Conservation (phyloP, 441 rosid species). For the Jatropha multifida region DNA sequence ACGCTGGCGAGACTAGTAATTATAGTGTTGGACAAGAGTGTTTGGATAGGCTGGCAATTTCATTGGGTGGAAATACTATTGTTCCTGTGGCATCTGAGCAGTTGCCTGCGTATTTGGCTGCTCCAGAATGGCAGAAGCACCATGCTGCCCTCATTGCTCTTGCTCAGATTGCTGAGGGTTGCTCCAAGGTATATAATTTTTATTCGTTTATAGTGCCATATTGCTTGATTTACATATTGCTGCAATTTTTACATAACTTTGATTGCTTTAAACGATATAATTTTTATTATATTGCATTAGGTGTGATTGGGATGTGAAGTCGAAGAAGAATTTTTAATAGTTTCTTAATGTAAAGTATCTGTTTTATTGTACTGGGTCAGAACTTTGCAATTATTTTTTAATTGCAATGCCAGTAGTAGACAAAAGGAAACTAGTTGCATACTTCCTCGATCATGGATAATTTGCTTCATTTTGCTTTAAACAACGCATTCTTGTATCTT, state of each 20-base stretch:
- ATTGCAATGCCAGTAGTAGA: background rate
- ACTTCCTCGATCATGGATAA: background rate
- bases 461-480: constrained; percentile 1
- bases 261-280: too few relatives aligned
- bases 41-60: constrained; percentile 89
- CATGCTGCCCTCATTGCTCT: constrained; percentile 96
- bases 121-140: constrained; percentile 98
- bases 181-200: constrained; percentile 55
- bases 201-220: background rate
- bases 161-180: constrained; percentile 99
- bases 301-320: background rate
- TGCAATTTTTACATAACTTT: background rate
- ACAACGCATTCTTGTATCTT: background rate
- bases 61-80: constrained; percentile 94
- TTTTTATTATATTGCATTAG: background rate
- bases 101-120: constrained; percentile 80
- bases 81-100: constrained; percentile 97
- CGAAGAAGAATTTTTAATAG: background rate
- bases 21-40: constrained; percentile 97
- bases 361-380: background rate
- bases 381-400: background rate
- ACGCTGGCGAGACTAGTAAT: constrained; percentile 92
- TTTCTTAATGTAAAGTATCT: background rate
- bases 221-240: background rate
- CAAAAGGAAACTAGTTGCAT: background rate